Evolutionary conservation across 805 yeast species (phyloP).

Genomic region (Monosporozyma unispora): DNA sequence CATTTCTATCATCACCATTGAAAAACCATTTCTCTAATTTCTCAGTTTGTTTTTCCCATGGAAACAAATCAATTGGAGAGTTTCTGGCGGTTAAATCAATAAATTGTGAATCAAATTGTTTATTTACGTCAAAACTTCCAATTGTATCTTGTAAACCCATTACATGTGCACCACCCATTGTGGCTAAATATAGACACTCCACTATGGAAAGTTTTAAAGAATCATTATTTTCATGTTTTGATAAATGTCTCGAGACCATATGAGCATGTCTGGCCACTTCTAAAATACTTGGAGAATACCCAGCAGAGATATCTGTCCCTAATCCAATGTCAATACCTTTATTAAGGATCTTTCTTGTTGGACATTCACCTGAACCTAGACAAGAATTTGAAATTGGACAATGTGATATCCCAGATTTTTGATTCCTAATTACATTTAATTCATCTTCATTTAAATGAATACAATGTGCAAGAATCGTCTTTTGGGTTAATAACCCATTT

Average conservation of each 20-base stretch:
- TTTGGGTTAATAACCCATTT: conserved; percentile 47
- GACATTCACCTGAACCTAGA: conserved; percentile 84
- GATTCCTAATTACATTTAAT: conserved; percentile 42
- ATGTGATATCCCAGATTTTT: conserved; percentile 70
- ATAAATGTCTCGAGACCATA: conserved; percentile 60
- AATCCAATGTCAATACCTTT: conserved; percentile 66
- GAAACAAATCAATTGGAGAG: conserved; percentile 66
- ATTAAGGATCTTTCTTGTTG: conserved; percentile 59
- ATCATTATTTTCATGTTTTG: conserved; percentile 42
- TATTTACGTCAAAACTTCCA: conserved; percentile 72
- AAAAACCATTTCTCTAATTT: conserved; percentile 85
- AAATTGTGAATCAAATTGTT: conserved; percentile 75
- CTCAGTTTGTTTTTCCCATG: conserved; percentile 43
- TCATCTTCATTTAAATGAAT: conserved; percentile 66
- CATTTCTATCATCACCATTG: conserved; percentile 89
- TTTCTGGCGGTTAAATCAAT: conserved; percentile 48
- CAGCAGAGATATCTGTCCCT: conserved; percentile 77
- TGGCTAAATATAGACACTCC: conserved; percentile 74
- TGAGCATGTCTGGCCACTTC: conserved; percentile 61
- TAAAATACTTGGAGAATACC: conserved; percentile 57
- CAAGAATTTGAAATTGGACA: conserved; percentile 91
- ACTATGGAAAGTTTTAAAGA: conserved; percentile 43
- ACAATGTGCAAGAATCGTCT: conserved; percentile 85
- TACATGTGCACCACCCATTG: conserved; percentile 83
- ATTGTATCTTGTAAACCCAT: conserved; percentile 45